phyloP scores from a whole-genome alignment of 305 asterid species.

The Solanum aculeatissimum region DNA sequence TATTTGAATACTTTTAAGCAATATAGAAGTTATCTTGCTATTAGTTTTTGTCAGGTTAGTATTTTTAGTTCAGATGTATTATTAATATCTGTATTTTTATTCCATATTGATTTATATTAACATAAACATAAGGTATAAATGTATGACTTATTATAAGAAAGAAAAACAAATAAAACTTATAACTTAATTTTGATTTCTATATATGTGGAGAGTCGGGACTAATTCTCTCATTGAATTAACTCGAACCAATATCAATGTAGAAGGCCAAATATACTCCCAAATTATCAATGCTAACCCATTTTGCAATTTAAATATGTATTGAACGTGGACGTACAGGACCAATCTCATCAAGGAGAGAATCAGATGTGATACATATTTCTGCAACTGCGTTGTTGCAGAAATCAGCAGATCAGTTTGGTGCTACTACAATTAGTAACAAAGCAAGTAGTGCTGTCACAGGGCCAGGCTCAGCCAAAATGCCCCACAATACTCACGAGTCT shows the following conservation, averaged over 20 bases:
- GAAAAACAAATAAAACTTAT: no score
- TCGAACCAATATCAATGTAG: no score
- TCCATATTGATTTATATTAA: no score
- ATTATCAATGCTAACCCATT: no score
- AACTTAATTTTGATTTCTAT: no score
- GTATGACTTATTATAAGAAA: no score
- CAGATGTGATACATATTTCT: constrained; percentile 23
- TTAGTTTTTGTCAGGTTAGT: not conserved
- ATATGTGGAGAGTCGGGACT: no score
- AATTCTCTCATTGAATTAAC: no score
- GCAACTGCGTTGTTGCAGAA: constrained; percentile 68
- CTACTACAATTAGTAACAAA: constrained; percentile 34
- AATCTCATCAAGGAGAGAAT: not conserved
- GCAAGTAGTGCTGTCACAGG: not conserved
- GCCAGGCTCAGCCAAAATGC: not conserved
- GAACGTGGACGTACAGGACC: not conserved
- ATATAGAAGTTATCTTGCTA: not conserved
- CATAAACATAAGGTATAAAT: no score
- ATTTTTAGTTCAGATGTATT: no score
- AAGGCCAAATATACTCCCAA: no score
- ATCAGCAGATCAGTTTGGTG: constrained; percentile 40
- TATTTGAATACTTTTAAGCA: not conserved
- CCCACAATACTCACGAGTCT: constrained; percentile 50
- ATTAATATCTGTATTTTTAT: no score
- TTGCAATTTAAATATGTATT: not conserved